Evolutionary conservation across 306 rosid species (phyloP).

Genomic region (Ochetophila trinervis): DNA sequence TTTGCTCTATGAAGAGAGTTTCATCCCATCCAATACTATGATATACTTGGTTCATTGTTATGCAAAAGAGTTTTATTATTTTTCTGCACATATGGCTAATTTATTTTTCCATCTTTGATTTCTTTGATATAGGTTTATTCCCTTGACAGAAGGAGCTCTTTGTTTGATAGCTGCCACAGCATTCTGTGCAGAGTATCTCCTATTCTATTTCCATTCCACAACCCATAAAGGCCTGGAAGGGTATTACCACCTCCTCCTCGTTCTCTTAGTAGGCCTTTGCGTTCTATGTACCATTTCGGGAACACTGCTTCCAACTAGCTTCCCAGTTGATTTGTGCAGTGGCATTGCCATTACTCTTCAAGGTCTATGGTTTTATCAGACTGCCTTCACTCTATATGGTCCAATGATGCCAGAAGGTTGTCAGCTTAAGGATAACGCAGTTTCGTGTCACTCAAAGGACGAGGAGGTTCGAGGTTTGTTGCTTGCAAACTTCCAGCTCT

Average conservation of each 20-base stretch:
- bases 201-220: conserved; percentile 94
- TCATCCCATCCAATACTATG: too few relatives aligned
- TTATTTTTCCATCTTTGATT: not conserved
- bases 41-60: not conserved
- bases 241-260: conserved; percentile 81
- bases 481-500: conserved; percentile 94
- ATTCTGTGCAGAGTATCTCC: conserved; percentile 80
- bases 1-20: too few relatives aligned
- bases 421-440: conserved; percentile 32
- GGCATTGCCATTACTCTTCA: conserved; percentile 86
- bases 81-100: conserved; percentile 19
- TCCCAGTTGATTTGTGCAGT: conserved; percentile 61
- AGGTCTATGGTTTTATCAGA: conserved; percentile 96
- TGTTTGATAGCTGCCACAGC: conserved; percentile 75
- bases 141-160: conserved; percentile 76
- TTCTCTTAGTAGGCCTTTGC: conserved; percentile 68
- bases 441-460: conserved; percentile 59
- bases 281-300: conserved; percentile 61
- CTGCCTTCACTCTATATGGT: conserved; percentile 93
- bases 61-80: not conserved
- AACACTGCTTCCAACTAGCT: conserved; percentile 74
- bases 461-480: conserved; percentile 78
- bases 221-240: conserved; percentile 91
- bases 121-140: conserved; percentile 45
- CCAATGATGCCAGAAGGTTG: conserved; percentile 96